Conservation (phyloP, 2,329 filamentous ascomycete genomes). For the Colletotrichum aenigma region DNA sequence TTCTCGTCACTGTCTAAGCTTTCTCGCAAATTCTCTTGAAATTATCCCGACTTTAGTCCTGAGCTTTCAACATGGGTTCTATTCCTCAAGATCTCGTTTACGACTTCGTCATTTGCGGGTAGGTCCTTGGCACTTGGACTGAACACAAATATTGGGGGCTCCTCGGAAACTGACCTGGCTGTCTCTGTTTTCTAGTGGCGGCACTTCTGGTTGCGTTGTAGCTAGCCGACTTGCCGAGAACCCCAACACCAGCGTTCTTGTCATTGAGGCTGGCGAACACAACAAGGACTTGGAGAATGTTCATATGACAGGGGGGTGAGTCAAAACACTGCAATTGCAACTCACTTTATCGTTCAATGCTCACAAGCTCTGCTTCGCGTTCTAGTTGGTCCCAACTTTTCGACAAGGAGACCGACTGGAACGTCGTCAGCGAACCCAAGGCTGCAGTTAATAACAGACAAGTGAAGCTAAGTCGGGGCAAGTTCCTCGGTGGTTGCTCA, state of each 20-base stretch:
- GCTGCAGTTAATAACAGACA: conserved; percentile 42
- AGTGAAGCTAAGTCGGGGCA: conserved; percentile 52
- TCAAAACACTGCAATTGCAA: conserved; percentile 39
- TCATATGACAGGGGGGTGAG: conserved; percentile 54
- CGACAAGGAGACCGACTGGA: conserved; percentile 56
- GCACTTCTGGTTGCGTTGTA: conserved; percentile 40
- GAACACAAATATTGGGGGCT: background rate
- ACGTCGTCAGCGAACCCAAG: conserved; percentile 46
- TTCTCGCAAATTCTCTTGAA: background rate
- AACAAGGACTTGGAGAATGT: conserved; percentile 51
- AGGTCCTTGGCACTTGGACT: background rate
- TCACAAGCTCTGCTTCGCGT: background rate
- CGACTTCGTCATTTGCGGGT: conserved; percentile 18
- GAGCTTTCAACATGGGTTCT: background rate
- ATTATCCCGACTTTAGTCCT: background rate
- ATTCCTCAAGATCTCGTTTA: background rate
- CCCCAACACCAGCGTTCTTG: conserved; percentile 30
- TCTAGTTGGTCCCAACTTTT: conserved; percentile 6
- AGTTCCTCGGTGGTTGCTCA: conserved; percentile 53
- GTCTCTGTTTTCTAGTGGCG: conserved; percentile 25
- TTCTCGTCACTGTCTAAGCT: background rate
- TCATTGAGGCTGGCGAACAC: conserved; percentile 42
- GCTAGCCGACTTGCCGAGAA: conserved; percentile 41
- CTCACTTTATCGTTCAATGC: background rate
- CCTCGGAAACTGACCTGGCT: background rate